Percentiles rank a stretch among this genome's conserved stretches.
phyloP scores from a whole-genome alignment of 2,329 filamentous ascomycete species.

The Diaporthe humulicola region DNA sequence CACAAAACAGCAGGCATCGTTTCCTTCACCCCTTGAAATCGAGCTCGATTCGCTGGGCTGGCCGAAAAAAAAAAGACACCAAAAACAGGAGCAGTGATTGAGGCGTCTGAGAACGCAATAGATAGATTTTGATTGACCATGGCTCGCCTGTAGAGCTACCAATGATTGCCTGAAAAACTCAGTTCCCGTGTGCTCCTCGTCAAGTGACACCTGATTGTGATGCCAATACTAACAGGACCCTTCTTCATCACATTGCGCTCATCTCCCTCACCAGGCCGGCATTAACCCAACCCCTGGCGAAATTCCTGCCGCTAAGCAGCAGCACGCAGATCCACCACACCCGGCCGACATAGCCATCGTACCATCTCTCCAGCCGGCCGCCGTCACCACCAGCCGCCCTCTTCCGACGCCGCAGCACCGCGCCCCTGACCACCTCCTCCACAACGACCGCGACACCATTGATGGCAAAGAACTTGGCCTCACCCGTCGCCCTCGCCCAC shows the following conservation, averaged over 20 bases:
- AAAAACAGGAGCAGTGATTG: background rate
- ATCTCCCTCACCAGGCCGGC: slow-evolving; percentile 52
- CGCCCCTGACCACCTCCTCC: slow-evolving; percentile 45
- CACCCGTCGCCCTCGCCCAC: slow-evolving; percentile 48
- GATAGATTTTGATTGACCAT: background rate
- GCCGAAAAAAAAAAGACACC: background rate
- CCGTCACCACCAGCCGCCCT: background rate
- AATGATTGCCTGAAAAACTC: background rate
- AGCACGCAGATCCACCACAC: slow-evolving; percentile 56
- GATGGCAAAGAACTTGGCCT: slow-evolving; percentile 49
- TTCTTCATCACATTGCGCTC: slow-evolving; percentile 18
- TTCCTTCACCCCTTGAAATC: background rate
- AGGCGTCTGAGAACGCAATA: background rate
- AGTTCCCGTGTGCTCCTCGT: background rate
- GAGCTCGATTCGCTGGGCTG: background rate
- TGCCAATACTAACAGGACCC: background rate
- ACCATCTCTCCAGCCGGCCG: slow-evolving; percentile 44
- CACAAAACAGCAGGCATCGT: background rate
- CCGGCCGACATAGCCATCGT: slow-evolving; percentile 51
- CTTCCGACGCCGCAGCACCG: slow-evolving; percentile 42
- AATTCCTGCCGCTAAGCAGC: slow-evolving; percentile 55
- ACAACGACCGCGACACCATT: slow-evolving; percentile 50
- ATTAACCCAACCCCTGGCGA: slow-evolving; percentile 57
- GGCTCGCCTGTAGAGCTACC: background rate
- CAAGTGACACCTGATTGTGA: background rate